Conservation (phyloP, 331 rosid genomes). For the Acacia pycnantha region DNA sequence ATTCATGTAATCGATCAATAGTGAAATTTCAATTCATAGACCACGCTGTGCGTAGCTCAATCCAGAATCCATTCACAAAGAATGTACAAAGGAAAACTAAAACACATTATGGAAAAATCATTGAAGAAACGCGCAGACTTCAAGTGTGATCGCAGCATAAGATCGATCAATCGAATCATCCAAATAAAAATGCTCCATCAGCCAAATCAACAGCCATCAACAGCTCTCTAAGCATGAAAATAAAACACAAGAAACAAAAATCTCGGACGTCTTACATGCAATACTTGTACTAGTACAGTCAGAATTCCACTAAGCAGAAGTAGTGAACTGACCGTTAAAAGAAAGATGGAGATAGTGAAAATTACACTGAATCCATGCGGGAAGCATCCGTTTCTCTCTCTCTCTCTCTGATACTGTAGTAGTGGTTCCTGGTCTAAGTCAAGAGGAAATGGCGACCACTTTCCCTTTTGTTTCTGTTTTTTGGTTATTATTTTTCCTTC, state of each 20-base stretch:
- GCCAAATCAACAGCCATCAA: conserved; percentile 2
- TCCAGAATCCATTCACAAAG: conserved; percentile 29
- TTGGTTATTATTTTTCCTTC: background rate
- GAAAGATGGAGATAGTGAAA: conserved; percentile 19
- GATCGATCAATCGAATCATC: conserved; percentile 23
- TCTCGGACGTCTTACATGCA: background rate
- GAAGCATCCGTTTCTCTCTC: conserved; percentile 32
- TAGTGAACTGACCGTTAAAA: conserved; percentile 40
- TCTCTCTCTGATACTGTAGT: background rate
- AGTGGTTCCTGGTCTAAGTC: conserved; percentile 29
- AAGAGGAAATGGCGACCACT: conserved; percentile 33
- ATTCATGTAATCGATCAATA: background rate
- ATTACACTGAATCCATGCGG: conserved; percentile 28
- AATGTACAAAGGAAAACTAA: background rate
- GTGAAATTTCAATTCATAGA: conserved; percentile 14
- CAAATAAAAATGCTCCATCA: background rate
- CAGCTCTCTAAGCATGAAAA: background rate
- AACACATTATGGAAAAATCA: background rate
- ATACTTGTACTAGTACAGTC: background rate
- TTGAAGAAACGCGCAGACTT: conserved; percentile 16
- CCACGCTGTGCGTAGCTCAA: background rate
- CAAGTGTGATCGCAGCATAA: conserved; percentile 8
- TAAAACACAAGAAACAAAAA: conserved; percentile 2
- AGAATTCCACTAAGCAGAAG: conserved; percentile 15
- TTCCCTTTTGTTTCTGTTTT: conserved; percentile 18